These are phyloP conservation scores for Exophiala bonariae DNA, from an alignment of 2,329 filamentous ascomycete genomes.

Conservation along the genomic window DNA sequence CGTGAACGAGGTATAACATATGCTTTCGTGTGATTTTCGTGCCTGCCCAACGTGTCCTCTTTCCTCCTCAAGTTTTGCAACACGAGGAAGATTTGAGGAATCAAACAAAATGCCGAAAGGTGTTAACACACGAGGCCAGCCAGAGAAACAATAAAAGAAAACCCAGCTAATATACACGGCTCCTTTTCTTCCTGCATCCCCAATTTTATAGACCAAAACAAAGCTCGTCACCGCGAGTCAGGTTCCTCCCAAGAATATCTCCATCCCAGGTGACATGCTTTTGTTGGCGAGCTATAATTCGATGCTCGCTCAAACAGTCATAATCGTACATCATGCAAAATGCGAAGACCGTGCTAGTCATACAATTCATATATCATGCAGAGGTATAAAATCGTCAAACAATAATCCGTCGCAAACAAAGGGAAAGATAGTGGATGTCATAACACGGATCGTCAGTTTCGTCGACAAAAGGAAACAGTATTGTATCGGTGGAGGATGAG, in stretches of 20 bases:
- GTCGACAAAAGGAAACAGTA: conserved; percentile 4
- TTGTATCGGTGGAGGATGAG: not conserved
- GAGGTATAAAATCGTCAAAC: conserved; percentile 17
- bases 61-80: too few relatives aligned
- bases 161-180: too few relatives aligned
- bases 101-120: too few relatives aligned
- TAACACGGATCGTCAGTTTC: conserved; percentile 12
- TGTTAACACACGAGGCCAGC: not conserved
- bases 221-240: not conserved
- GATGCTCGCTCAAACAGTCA: conserved; percentile 5
- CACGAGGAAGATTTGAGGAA: too few relatives aligned
- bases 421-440: conserved; percentile 10
- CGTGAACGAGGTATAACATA: too few relatives aligned
- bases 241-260: conserved; percentile 1
- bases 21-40: too few relatives aligned
- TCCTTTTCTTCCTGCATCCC: not conserved
- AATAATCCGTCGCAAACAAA: conserved; percentile 16
- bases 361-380: conserved; percentile 25
- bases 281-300: conserved; percentile 11
- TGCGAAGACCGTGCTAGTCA: conserved; percentile 14
- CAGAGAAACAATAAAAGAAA: not conserved
- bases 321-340: conserved; percentile 23
- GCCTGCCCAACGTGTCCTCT: too few relatives aligned
- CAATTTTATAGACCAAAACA: too few relatives aligned
- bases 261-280: conserved; percentile 11